Conservation (phyloP, 768 basidiomycete species). For the Lepiota subincarnata region DNA sequence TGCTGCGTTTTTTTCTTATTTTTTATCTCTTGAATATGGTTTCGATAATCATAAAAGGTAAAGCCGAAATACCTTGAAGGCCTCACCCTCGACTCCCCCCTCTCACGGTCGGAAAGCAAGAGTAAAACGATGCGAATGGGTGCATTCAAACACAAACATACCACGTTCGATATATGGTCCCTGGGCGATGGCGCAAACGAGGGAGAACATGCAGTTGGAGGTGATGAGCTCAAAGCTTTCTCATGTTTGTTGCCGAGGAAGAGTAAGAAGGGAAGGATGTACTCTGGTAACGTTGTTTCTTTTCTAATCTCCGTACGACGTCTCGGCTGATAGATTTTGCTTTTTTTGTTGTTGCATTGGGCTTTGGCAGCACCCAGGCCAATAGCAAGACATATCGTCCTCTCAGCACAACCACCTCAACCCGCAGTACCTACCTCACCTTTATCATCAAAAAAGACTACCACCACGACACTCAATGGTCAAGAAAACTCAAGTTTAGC, state of each 20-base stretch:
- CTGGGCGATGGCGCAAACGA: constrained; percentile 39
- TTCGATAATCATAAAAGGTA: constrained; percentile 36
- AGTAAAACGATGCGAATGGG: constrained; percentile 41
- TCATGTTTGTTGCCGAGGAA: constrained; percentile 64
- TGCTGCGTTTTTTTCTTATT: not conserved
- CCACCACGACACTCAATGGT: constrained; percentile 26
- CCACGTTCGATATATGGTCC: constrained; percentile 64
- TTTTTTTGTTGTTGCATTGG: not conserved
- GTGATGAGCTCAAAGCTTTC: constrained; percentile 59
- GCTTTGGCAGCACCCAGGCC: constrained; percentile 49
- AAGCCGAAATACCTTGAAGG: constrained; percentile 61
- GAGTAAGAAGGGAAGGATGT: constrained; percentile 56
- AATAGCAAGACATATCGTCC: constrained; percentile 53
- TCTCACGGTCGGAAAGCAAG: constrained; percentile 19
- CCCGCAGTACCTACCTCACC: constrained; percentile 27
- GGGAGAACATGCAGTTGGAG: constrained; percentile 33
- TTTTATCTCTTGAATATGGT: not conserved
- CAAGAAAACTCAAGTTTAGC: too few species aligned
- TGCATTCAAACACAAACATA: constrained; percentile 46
- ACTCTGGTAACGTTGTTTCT: constrained; percentile 39
- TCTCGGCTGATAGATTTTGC: not conserved
- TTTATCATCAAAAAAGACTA: constrained; percentile 12
- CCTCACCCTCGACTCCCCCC: constrained; percentile 38
- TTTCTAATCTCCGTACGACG: not conserved
- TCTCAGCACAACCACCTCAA: constrained; percentile 45